phyloP scores from a whole-genome alignment of 2,329 filamentous ascomycete species.

The Phaeoacremonium minimum region DNA sequence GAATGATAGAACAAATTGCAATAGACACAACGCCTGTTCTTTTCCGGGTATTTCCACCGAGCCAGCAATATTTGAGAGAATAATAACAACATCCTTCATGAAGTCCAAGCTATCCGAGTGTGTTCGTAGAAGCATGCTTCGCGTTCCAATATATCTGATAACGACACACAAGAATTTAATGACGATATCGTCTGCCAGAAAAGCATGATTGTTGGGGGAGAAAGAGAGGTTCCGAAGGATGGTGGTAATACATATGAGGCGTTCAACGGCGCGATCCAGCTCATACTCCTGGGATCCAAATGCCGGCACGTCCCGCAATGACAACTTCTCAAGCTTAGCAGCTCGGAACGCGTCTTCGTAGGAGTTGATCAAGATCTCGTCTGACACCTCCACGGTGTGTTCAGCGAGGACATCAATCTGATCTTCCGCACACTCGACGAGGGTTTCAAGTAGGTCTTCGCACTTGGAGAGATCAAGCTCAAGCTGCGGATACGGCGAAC shows the following conservation, averaged over 20 bases:
- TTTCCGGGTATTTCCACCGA: conserved; percentile 76
- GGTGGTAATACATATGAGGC: conserved; percentile 84
- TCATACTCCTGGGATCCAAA: conserved; percentile 77
- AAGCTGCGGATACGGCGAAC: conserved; percentile 58
- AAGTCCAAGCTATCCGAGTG: conserved; percentile 87
- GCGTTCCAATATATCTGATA: conserved; percentile 83
- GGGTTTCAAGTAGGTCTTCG: conserved; percentile 81
- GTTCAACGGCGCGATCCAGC: conserved; percentile 80
- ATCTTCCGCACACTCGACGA: conserved; percentile 88
- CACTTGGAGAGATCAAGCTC: conserved; percentile 67
- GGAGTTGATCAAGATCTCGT: conserved; percentile 74
- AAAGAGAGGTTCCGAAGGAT: conserved; percentile 93
- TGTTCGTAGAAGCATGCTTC: conserved; percentile 78
- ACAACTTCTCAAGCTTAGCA: conserved; percentile 70
- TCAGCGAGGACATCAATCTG: conserved; percentile 83
- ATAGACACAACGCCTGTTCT: conserved; percentile 80
- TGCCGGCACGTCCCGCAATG: conserved; percentile 65
- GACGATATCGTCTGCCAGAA: conserved; percentile 71
- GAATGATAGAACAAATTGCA: conserved; percentile 89
- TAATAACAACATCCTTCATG: conserved; percentile 90
- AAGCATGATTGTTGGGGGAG: conserved; percentile 65
- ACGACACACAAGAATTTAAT: conserved; percentile 80
- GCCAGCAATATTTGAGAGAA: conserved; percentile 84
- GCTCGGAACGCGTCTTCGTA: conserved; percentile 85
- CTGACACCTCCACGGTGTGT: conserved; percentile 78